phyloP scores from a whole-genome alignment of 768 basidiomycete species.

The Suillus cothurnatus region DNA sequence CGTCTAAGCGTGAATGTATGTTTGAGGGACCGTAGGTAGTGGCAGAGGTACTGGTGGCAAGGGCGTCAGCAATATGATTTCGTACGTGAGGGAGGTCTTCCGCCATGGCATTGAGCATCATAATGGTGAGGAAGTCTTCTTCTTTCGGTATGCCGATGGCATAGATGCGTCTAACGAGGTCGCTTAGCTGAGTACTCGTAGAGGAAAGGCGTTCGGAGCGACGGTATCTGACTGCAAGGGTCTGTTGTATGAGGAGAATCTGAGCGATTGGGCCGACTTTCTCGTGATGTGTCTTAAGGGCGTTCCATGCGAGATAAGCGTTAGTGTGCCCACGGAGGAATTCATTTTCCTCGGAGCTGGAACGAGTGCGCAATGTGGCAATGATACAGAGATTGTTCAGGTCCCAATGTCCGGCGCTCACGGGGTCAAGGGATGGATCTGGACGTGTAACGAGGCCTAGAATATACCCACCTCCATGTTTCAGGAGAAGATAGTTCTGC shows the following conservation, averaged over 20 bases:
- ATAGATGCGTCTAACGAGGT: not conserved
- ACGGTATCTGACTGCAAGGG: not conserved
- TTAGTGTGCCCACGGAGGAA: too few relatives aligned
- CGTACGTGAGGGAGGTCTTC: not conserved
- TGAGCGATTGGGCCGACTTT: not conserved
- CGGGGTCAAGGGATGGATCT: too few relatives aligned
- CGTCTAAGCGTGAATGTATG: not conserved
- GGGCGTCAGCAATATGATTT: not conserved
- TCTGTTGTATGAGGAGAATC: not conserved
- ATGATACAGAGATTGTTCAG: too few relatives aligned
- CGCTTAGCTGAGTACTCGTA: not conserved
- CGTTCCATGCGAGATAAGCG: too few relatives aligned
- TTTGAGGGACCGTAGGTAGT: accelerated
- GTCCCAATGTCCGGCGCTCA: too few relatives aligned
- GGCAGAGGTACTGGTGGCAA: not conserved
- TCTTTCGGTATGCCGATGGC: not conserved
- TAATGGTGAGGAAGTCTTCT: not conserved
- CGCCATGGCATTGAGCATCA: not conserved
- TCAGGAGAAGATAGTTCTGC: too few relatives aligned
- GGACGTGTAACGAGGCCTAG: too few relatives aligned
- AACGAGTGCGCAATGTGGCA: too few relatives aligned
- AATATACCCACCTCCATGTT: too few relatives aligned
- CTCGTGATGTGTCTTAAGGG: too few relatives aligned
- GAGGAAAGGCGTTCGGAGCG: not conserved
- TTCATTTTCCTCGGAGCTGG: too few relatives aligned